Percentiles rank a stretch among this genome's conserved stretches.
These are phyloP conservation scores for Picea glauca DNA, from an alignment of 75 land plant genomes.

Conservation along the genomic window DNA sequence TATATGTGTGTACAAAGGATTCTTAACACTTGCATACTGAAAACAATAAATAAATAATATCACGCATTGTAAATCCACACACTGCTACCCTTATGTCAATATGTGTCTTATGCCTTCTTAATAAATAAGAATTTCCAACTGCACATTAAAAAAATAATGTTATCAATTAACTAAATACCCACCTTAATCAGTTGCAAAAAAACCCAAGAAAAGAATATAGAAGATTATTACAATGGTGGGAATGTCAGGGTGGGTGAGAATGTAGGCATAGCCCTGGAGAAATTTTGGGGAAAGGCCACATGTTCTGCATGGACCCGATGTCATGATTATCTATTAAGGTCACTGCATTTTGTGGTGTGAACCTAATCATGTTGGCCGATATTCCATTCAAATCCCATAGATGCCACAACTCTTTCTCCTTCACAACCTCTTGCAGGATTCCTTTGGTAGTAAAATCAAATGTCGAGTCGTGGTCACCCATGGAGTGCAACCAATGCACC, in stretches of 20 bases:
- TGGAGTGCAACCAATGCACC: slow-evolving; percentile 19
- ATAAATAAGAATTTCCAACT: slow-evolving; percentile 12
- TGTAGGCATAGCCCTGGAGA: slow-evolving; percentile 59
- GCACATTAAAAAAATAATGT: slow-evolving; percentile 4
- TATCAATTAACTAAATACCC: not conserved
- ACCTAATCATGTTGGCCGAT: slow-evolving; percentile 42
- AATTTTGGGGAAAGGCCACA: slow-evolving; percentile 60
- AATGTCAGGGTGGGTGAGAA: slow-evolving; percentile 54
- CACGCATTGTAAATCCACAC: too few species aligned
- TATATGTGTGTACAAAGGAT: too few species aligned
- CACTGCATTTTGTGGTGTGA: slow-evolving; percentile 40
- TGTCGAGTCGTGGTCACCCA: not conserved
- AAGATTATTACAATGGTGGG: slow-evolving; percentile 26
- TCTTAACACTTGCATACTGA: too few species aligned
- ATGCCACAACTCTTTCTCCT: slow-evolving; percentile 27
- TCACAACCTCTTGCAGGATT: slow-evolving; percentile 17
- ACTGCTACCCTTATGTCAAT: too few species aligned
- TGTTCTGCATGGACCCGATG: slow-evolving; percentile 30
- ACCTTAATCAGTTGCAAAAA: too few species aligned
- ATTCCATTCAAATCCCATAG: slow-evolving; percentile 23
- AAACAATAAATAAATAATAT: too few species aligned
- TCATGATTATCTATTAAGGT: slow-evolving; percentile 54
- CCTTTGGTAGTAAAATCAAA: slow-evolving; percentile 31
- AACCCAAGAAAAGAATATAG: too few species aligned
- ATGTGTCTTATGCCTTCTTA: too few species aligned